phyloP scores from a whole-genome alignment of 2,329 filamentous ascomycete species.

The Paraconiothyrium sp. region DNA sequence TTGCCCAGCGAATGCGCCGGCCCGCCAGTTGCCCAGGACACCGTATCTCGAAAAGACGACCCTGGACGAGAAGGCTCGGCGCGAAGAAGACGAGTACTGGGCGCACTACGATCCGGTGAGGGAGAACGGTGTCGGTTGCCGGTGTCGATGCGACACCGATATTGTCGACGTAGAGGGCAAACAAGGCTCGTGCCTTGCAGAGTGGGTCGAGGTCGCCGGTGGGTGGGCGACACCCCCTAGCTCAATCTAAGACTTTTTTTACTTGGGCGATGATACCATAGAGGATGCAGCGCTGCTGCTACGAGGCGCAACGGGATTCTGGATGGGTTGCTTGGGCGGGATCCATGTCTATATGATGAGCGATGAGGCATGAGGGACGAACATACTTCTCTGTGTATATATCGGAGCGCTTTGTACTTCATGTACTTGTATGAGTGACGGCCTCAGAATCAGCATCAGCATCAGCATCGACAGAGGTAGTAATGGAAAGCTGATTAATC shows the following conservation, averaged over 20 bases:
- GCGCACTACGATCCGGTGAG: slow-evolving; percentile 84
- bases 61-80: slow-evolving; percentile 79
- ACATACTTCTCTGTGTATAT: slow-evolving; percentile 19
- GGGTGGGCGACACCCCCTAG: slow-evolving; percentile 76
- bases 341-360: slow-evolving; percentile 2
- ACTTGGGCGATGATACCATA: slow-evolving; percentile 13
- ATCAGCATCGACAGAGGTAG: not conserved
- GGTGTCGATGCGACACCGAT: slow-evolving; percentile 96
- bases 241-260: slow-evolving; percentile 19
- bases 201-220: slow-evolving; percentile 97
- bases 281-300: slow-evolving; percentile 17
- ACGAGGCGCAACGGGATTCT: slow-evolving; percentile 13
- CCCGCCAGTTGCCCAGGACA: slow-evolving; percentile 80
- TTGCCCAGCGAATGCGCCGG: slow-evolving; percentile 93
- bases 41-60: slow-evolving; percentile 87
- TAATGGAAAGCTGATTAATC: not conserved
- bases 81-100: slow-evolving; percentile 97
- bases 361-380: slow-evolving; percentile 21
- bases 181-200: slow-evolving; percentile 90
- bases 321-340: not conserved
- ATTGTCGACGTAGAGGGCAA: slow-evolving; percentile 98
- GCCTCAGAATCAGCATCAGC: slow-evolving; percentile 7
- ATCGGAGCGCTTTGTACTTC: not conserved
- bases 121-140: slow-evolving; percentile 96
- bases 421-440: slow-evolving; percentile 8